These are phyloP conservation scores for Vanrija sp. DNA, from an alignment of 1,284 basidiomycete genomes.

Conservation along the genomic window DNA sequence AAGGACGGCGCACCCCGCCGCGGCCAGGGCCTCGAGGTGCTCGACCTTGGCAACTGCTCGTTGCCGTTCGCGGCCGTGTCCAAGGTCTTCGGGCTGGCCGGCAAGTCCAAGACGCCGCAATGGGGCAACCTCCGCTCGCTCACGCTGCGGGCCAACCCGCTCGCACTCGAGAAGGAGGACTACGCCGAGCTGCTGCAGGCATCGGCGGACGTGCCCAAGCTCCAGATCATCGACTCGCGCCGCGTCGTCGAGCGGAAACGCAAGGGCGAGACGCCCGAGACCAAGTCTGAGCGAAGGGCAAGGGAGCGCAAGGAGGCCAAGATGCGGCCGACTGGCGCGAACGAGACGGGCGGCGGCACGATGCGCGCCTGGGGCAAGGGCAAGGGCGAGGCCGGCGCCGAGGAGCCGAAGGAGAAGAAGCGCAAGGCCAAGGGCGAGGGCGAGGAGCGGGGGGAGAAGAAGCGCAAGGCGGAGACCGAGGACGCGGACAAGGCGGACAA, in stretches of 20 bases:
- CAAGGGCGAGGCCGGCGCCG: conserved; percentile 1
- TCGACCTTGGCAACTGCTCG: conserved; percentile 45
- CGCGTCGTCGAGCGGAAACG: conserved; percentile 41
- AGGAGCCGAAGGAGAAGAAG: conserved; percentile 1
- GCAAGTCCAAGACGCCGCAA: conserved; percentile 2
- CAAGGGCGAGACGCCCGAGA: conserved; percentile 32
- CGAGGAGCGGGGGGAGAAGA: conserved; percentile 1
- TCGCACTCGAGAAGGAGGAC: conserved; percentile 27
- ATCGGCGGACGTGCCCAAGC: conserved; percentile 29
- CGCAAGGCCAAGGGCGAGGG: background rate
- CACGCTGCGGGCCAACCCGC: conserved; percentile 41
- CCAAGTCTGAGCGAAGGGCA: conserved; percentile 21
- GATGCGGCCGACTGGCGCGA: conserved; percentile 37
- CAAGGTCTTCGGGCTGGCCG: conserved; percentile 20
- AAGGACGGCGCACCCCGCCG: background rate
- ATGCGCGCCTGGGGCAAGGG: conserved; percentile 42
- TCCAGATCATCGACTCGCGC: conserved; percentile 45
- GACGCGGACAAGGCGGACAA: conserved; percentile 3
- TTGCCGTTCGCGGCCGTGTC: conserved; percentile 26
- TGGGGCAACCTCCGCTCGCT: conserved; percentile 31
- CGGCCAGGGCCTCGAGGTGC: conserved; percentile 42
- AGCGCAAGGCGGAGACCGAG: background rate
- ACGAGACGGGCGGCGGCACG: conserved; percentile 18
- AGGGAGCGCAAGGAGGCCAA: conserved; percentile 29
- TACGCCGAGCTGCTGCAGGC: conserved; percentile 35